Evolutionary conservation across 176 grass and related monocot species (phyloP).

Genomic region (Ananas comosus): DNA sequence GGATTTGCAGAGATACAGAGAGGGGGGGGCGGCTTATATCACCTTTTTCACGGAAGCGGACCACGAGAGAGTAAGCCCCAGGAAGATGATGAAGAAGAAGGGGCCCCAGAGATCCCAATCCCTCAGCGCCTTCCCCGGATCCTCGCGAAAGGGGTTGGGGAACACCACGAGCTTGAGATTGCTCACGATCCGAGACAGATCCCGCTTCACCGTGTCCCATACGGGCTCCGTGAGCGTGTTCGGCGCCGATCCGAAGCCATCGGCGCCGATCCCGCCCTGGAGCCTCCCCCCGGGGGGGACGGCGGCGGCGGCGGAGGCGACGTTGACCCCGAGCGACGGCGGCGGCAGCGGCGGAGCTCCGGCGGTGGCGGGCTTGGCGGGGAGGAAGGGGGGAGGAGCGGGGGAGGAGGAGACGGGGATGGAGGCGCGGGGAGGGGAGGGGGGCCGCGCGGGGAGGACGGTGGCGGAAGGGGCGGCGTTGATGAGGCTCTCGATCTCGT

Average conservation of each 20-base stretch:
- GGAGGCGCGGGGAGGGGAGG: constrained; percentile 69
- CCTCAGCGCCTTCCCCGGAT: constrained; percentile 92
- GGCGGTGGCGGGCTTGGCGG: constrained; percentile 48
- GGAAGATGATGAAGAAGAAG: constrained; percentile 99
- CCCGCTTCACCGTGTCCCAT: constrained; percentile 96
- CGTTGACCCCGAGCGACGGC: constrained; percentile 15
- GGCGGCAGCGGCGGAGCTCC: constrained; percentile 20
- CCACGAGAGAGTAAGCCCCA: constrained; percentile 89
- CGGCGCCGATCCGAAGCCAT: constrained; percentile 56
- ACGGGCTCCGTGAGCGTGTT: constrained; percentile 97
- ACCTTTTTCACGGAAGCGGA: constrained; percentile 96
- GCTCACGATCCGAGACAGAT: constrained; percentile 90
- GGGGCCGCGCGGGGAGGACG: constrained; percentile 66
- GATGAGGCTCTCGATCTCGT: constrained; percentile 98
- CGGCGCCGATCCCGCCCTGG: constrained; percentile 24
- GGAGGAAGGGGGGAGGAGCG: constrained; percentile 17
- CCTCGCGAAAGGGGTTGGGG: constrained; percentile 90
- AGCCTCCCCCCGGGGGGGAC: neutral
- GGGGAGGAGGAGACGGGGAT: constrained; percentile 65
- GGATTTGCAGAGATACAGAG: neutral
- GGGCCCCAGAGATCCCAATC: constrained; percentile 98
- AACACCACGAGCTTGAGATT: constrained; percentile 99
- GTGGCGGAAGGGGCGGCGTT: constrained; percentile 54
- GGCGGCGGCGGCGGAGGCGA: constrained; percentile 11
- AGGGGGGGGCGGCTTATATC: neutral